Base-by-base conservation (phyloP, 345 rosid species). In the Syzygium jambos region DNA sequence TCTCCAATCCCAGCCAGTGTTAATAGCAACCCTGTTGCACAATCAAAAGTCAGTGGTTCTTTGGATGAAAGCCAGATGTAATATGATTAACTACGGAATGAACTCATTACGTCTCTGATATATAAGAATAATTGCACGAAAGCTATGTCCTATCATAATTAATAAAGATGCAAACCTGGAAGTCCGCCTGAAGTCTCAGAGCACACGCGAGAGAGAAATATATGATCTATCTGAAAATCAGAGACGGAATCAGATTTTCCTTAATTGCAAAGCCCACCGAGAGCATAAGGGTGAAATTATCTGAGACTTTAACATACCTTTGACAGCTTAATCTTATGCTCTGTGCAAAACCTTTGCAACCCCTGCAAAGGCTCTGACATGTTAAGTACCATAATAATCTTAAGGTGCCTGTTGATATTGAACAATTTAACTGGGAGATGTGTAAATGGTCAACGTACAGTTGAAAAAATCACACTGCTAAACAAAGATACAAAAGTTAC, bases 101-200 rank as follows among this genome's bases (percentile, higher is more conserved):
- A 73, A 73, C 82, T 57, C 63, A 57, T 25, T 57, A 57, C 52
- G 46, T 65, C 30, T 53, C 53, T 73, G 51, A 86, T 85, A 51
- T 11, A 49, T 63, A 19, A 88, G 55, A 52, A 86, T 78, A 43
- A 92, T 19, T 54, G 41, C 34, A 63, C 9, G 25, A 46, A 30
- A 43, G 23, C 27, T 41, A 84, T 77, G 82, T 73, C 27, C 11
- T 41, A 5, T 19, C 10, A 38, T 38, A 73, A 38, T 38, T 73
- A 73, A 38, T 73, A 43, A 23, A 68, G 53, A 34, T 52, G 86
- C 93, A 78, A 86, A 96, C 98, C 98, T 93, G 99, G 99, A 91
- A 97, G 95, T 89, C 99, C 99, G 87, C 98, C 98, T 12, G 99
- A 95, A 59, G 99, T 96, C 92, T 97, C 98, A 88, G 99, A 95